Percentiles rank a stretch among this genome's conserved stretches.
Conservation (phyloP, 2,329 filamentous ascomycete genomes). For the Cadophora luteo-olivacea region DNA sequence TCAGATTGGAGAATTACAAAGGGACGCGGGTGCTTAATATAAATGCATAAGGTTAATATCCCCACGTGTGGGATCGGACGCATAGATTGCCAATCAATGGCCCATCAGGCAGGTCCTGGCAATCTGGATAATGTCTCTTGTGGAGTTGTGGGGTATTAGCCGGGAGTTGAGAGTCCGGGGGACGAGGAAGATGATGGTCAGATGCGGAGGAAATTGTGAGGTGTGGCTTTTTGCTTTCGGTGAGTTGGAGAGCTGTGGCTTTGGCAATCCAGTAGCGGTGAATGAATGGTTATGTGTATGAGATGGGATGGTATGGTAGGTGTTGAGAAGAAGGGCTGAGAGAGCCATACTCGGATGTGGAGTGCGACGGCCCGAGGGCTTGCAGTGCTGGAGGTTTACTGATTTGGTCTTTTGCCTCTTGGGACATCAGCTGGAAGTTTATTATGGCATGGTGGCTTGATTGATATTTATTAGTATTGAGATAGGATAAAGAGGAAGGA, state of each 20-base stretch:
- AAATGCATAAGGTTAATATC: neutral
- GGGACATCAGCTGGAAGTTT: too few species aligned
- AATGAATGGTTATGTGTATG: too few species aligned
- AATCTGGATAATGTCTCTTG: conserved; percentile 4
- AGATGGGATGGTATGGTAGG: too few species aligned
- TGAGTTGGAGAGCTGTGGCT: neutral
- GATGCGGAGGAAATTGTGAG: neutral
- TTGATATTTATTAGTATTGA: neutral
- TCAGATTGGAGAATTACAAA: too few species aligned
- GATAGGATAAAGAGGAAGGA: neutral
- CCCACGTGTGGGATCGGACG: conserved; percentile 10
- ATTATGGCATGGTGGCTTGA: neutral
- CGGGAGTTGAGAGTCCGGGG: neutral
- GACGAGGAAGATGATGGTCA: neutral
- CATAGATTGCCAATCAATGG: too few species aligned
- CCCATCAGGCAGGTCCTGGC: neutral
- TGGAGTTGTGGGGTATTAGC: conserved; percentile 9
- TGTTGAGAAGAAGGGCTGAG: too few species aligned
- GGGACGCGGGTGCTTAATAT: too few species aligned
- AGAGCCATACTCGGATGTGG: neutral
- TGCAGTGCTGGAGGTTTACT: neutral
- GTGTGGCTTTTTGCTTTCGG: neutral
- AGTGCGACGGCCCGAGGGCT: conserved; percentile 2
- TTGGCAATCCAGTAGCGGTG: neutral
- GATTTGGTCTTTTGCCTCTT: neutral